Conservation (phyloP, 768 basidiomycete genomes). For the Infundibulicybe gibba region DNA sequence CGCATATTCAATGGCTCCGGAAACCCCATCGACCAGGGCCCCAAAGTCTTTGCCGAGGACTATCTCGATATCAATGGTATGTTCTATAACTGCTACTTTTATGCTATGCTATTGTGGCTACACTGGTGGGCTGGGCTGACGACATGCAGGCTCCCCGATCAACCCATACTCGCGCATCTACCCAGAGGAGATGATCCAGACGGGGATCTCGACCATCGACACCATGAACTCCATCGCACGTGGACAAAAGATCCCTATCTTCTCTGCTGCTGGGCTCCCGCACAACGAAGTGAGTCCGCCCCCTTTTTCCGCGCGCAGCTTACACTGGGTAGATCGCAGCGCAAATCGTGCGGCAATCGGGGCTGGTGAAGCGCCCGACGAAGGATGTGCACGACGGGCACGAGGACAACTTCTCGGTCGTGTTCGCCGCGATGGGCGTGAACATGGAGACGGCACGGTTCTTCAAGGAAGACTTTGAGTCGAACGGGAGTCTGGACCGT, state of each 20-base stretch:
- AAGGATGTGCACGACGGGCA: slow-evolving; percentile 98
- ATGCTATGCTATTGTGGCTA: slow-evolving; percentile 8
- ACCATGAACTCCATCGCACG: slow-evolving; percentile 99
- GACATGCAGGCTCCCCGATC: slow-evolving; percentile 82
- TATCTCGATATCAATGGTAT: slow-evolving; percentile 98
- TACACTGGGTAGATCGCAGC: slow-evolving; percentile 78
- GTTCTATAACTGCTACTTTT: slow-evolving; percentile 13
- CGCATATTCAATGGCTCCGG: slow-evolving; percentile 99
- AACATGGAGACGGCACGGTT: slow-evolving; percentile 99
- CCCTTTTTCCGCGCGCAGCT: too few species aligned
- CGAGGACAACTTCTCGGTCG: slow-evolving; percentile 99
- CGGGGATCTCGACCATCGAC: slow-evolving; percentile 98
- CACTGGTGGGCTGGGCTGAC: slow-evolving; percentile 2
- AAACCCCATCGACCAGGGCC: slow-evolving; percentile 96
- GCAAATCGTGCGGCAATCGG: slow-evolving; percentile 99
- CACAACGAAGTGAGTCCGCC: slow-evolving; percentile 83
- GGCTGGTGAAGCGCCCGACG: slow-evolving; percentile 92
- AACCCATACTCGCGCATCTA: slow-evolving; percentile 98
- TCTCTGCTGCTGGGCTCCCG: slow-evolving; percentile 97
- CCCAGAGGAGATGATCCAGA: slow-evolving; percentile 99
- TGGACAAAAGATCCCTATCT: slow-evolving; percentile 99
- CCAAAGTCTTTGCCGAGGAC: slow-evolving; percentile 98
- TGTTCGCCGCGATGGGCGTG: slow-evolving; percentile 99
- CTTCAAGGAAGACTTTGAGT: slow-evolving; percentile 99
- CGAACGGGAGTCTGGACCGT: slow-evolving; percentile 95